These are phyloP conservation scores for Ascochyta fabae DNA, from an alignment of 2,329 filamentous ascomycete genomes.

Conservation along the genomic window DNA sequence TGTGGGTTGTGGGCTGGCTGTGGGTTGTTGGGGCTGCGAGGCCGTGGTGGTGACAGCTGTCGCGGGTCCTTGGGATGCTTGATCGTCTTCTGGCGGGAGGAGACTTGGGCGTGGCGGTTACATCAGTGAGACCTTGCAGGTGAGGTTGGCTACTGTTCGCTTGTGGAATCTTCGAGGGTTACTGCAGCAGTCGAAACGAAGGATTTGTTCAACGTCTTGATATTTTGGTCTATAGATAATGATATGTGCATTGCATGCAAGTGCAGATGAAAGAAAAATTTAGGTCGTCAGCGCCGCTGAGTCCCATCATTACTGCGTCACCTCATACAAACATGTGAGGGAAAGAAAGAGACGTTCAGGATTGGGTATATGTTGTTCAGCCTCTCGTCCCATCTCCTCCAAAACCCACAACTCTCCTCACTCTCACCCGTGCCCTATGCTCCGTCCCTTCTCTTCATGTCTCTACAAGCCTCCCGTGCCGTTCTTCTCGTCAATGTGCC, in stretches of 20 bases:
- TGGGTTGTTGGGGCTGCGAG: background rate
- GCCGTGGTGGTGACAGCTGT: slow-evolving; percentile 11
- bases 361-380: slow-evolving; percentile 23
- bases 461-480: slow-evolving; percentile 38
- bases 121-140: too few species aligned
- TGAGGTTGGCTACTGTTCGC: background rate
- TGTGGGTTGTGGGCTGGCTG: background rate
- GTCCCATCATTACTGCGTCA: slow-evolving; percentile 28
- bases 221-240: slow-evolving; percentile 11
- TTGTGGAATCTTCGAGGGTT: background rate
- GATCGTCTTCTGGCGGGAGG: background rate
- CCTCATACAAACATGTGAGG: slow-evolving; percentile 12
- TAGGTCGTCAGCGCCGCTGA: slow-evolving; percentile 28
- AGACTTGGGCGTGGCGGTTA: background rate
- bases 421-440: background rate
- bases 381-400: slow-evolving; percentile 23
- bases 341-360: slow-evolving; percentile 31
- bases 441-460: background rate
- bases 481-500: slow-evolving; percentile 80
- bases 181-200: background rate
- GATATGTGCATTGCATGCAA: slow-evolving; percentile 25
- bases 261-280: slow-evolving; percentile 9
- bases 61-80: slow-evolving; percentile 11
- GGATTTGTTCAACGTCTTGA: background rate
- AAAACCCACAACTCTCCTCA: slow-evolving; percentile 23